phyloP scores from a whole-genome alignment of 2,329 filamentous ascomycete species.

The Calonectria hongkongensis region DNA sequence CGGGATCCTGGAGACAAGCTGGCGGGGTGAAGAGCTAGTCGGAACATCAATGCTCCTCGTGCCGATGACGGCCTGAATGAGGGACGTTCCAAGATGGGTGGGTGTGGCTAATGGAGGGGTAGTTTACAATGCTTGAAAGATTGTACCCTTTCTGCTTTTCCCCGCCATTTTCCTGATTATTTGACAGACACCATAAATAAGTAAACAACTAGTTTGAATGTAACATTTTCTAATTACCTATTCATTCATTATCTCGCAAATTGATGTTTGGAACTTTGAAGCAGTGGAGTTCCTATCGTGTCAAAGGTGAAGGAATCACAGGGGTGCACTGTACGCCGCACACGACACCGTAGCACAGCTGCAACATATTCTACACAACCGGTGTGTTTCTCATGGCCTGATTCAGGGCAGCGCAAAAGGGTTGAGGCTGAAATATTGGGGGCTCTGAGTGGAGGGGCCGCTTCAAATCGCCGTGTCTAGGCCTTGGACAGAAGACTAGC shows the following conservation, averaged over 20 bases:
- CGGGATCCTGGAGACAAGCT: conserved; percentile 43
- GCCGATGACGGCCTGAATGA: conserved; percentile 30
- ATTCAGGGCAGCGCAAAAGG: background rate
- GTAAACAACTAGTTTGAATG: too few species aligned
- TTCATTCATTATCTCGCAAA: too few species aligned
- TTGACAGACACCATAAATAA: too few species aligned
- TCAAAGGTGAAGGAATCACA: too few species aligned
- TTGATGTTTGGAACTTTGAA: too few species aligned
- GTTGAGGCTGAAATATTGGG: background rate
- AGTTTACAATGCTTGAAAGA: background rate
- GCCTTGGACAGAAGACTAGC: too few species aligned
- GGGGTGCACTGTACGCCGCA: background rate
- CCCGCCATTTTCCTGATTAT: too few species aligned
- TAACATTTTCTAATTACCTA: too few species aligned
- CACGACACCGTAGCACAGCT: background rate
- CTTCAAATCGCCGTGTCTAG: background rate
- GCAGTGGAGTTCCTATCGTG: too few species aligned
- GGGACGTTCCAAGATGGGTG: conserved; percentile 6
- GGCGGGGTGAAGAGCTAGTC: conserved; percentile 52
- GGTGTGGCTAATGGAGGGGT: conserved; percentile 21
- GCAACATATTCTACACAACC: background rate
- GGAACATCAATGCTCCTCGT: conserved; percentile 58
- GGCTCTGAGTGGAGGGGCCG: background rate
- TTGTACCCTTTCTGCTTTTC: too few species aligned
- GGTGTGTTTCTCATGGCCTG: background rate